Evolutionary conservation across 1,284 basidiomycete species (phyloP).

Genomic region (Trametes sp.): DNA sequence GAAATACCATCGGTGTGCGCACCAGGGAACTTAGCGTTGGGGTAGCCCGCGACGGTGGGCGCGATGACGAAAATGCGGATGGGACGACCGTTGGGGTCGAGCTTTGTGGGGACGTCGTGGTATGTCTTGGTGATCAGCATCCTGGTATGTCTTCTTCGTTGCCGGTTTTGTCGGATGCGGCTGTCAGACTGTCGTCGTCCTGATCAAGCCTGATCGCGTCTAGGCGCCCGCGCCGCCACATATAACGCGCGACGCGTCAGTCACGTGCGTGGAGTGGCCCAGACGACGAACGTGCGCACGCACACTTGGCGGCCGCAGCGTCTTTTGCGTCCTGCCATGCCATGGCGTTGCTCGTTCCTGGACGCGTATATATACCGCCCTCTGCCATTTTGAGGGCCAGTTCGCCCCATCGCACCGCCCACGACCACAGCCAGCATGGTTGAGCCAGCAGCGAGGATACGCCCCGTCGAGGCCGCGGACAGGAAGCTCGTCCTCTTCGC

Average conservation of each 20-base stretch:
- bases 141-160: neutral
- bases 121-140: constrained; percentile 85
- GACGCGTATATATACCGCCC: constrained; percentile 11
- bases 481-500: constrained; percentile 68
- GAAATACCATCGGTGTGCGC: constrained; percentile 16
- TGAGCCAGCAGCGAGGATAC: constrained; percentile 56
- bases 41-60: constrained; percentile 74
- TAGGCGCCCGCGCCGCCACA: neutral
- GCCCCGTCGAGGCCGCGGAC: constrained; percentile 59
- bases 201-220: neutral
- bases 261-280: constrained; percentile 19
- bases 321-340: constrained; percentile 3
- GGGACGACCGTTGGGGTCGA: constrained; percentile 66
- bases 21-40: constrained; percentile 86
- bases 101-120: constrained; percentile 77
- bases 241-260: constrained; percentile 19
- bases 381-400: neutral
- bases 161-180: neutral
- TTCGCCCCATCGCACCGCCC: neutral
- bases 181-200: neutral
- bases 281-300: constrained; percentile 29
- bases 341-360: constrained; percentile 11
- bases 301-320: neutral
- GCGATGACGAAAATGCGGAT: constrained; percentile 83
- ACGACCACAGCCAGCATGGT: constrained; percentile 27